phyloP scores from a whole-genome alignment of 257 asterid genomes.

The Plantago ovata region DNA sequence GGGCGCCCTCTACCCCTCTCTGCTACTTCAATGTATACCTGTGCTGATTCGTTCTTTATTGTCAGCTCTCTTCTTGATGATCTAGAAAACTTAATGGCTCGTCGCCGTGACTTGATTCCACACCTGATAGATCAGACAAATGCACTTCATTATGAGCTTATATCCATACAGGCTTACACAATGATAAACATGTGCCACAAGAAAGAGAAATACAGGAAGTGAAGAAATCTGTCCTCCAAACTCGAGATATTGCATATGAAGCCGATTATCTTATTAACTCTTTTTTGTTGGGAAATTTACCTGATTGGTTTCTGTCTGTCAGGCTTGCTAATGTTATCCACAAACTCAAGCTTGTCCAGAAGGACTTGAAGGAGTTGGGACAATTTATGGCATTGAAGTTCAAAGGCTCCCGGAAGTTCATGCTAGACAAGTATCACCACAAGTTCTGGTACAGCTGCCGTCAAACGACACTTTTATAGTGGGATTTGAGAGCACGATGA shows the following conservation, averaged over 20 bases:
- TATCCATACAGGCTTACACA: neutral
- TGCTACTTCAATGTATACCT: no score
- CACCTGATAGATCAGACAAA: no score
- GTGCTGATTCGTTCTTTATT: conserved; percentile 7
- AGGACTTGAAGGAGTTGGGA: neutral
- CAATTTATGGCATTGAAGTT: neutral
- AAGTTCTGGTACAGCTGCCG: neutral
- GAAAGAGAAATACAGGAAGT: neutral
- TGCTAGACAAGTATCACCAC: neutral
- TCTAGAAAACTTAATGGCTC: conserved; percentile 8
- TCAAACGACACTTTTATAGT: neutral
- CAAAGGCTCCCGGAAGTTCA: neutral
- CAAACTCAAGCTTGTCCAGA: neutral
- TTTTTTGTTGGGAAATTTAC: neutral
- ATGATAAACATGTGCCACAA: neutral
- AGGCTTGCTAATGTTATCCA: conserved; percentile 3
- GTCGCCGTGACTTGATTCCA: no score
- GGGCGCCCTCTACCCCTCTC: no score
- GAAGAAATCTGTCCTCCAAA: neutral
- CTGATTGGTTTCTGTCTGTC: neutral
- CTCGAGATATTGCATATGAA: conserved; percentile 6
- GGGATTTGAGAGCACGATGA: neutral
- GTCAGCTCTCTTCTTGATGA: conserved; percentile 18
- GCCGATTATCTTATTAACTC: conserved; percentile 10
- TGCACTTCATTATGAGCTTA: neutral